phyloP scores from a whole-genome alignment of 768 basidiomycete species.

The Suillus weaverae region DNA sequence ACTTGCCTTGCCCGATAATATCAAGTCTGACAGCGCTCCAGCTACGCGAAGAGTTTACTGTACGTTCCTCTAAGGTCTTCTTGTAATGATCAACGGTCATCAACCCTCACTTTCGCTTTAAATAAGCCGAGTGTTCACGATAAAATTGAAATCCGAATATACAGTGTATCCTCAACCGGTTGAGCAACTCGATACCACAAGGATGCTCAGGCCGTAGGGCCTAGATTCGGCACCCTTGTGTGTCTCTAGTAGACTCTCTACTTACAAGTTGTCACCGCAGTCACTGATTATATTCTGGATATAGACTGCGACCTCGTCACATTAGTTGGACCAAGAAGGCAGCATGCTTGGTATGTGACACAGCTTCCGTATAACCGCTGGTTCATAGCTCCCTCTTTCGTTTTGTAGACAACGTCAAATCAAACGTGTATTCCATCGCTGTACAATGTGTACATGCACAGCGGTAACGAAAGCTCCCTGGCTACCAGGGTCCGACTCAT shows the following conservation, averaged over 20 bases:
- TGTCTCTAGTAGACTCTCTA: no score
- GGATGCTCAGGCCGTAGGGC: conserved; percentile 48
- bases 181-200: conserved; percentile 86
- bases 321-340: conserved; percentile 88
- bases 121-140: conserved; percentile 85
- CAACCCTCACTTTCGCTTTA: conserved; percentile 63
- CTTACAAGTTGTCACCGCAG: background rate
- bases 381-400: conserved; percentile 3
- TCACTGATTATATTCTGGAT: background rate
- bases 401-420: conserved; percentile 85
- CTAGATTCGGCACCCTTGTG: conserved; percentile 64
- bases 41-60: conserved; percentile 56
- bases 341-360: conserved; percentile 81
- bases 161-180: conserved; percentile 88
- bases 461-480: no score
- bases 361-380: background rate
- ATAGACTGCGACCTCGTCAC: conserved; percentile 89
- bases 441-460: conserved; percentile 56
- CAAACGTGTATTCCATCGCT: conserved; percentile 85
- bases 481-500: no score
- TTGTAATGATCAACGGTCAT: conserved; percentile 65
- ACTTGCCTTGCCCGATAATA: conserved; percentile 13
- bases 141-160: conserved; percentile 81
- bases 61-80: conserved; percentile 52
- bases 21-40: conserved; percentile 33